Evolutionary conservation across 768 basidiomycete genomes (phyloP).

Genomic region (Candolleomyces efflorescens): DNA sequence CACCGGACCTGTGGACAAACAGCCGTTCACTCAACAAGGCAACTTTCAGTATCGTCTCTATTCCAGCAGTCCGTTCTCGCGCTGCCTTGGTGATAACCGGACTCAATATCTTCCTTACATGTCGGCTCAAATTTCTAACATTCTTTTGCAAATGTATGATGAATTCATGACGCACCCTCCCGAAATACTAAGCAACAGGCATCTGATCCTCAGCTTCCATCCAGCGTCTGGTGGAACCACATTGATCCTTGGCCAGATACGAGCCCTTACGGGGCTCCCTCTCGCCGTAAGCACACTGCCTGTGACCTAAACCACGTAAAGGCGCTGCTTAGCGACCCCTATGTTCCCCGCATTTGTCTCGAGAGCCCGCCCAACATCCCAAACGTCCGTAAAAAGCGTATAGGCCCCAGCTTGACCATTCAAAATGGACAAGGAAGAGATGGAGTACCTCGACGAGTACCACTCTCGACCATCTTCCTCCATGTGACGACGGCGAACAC

Average conservation of each 20-base stretch:
- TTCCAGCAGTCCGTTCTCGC: slow-evolving; percentile 1
- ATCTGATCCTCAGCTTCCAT: not conserved
- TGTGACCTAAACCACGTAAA: not conserved
- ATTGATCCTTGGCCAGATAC: not conserved
- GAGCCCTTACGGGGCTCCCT: not conserved
- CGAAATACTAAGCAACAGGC: not conserved
- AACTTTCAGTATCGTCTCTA: not conserved
- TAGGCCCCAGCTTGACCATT: not conserved
- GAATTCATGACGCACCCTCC: slow-evolving; percentile 5
- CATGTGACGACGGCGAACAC: slow-evolving; percentile 6
- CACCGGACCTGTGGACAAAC: not conserved
- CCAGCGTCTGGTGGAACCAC: not conserved
- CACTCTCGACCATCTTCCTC: slow-evolving; percentile 6
- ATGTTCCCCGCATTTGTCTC: not conserved
- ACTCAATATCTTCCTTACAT: not conserved
- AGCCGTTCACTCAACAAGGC: slow-evolving; percentile 3
- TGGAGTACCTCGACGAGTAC: slow-evolving; percentile 3
- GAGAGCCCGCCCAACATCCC: too few species aligned
- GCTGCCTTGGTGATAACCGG: slow-evolving; percentile 1
- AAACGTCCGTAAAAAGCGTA: too few species aligned
- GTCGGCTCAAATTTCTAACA: not conserved
- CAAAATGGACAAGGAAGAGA: not conserved
- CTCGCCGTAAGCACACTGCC: not conserved
- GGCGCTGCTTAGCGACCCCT: not conserved
- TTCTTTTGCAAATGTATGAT: not conserved